Evolutionary conservation across 1,284 basidiomycete genomes (phyloP).

Genomic region (Tremellales sp.): DNA sequence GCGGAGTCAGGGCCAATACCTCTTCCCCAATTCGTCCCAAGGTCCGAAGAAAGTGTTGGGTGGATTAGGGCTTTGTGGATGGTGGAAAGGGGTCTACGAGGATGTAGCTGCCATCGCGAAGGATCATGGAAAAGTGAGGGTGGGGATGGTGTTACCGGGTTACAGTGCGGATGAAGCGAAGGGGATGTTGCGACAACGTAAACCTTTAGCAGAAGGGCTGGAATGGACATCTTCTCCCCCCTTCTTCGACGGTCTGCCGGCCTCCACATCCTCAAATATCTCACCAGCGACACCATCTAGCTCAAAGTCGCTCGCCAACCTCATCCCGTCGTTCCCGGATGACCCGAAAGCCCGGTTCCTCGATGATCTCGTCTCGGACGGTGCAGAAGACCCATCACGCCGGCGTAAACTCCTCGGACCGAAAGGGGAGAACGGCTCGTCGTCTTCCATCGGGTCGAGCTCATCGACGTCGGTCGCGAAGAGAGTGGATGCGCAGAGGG

Average conservation of each 20-base stretch:
- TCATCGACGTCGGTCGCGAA: constrained; percentile 2
- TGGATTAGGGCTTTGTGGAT: constrained; percentile 77
- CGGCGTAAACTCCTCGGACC: constrained; percentile 37
- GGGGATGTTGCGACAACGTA: constrained; percentile 55
- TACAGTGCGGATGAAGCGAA: constrained; percentile 65
- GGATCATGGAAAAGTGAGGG: constrained; percentile 4
- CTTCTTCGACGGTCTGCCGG: constrained; percentile 13
- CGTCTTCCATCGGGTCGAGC: constrained; percentile 1
- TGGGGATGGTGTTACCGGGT: constrained; percentile 66
- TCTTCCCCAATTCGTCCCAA: constrained; percentile 87
- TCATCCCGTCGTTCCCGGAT: constrained; percentile 83
- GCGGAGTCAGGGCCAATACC: constrained; percentile 81
- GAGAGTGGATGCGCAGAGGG: constrained; percentile 12
- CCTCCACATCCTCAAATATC: background rate
- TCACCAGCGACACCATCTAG: background rate
- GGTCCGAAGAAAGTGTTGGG: constrained; percentile 69
- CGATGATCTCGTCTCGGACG: constrained; percentile 65
- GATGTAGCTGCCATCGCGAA: constrained; percentile 54
- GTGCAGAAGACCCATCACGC: constrained; percentile 54
- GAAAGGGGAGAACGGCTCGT: background rate
- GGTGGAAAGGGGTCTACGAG: constrained; percentile 80
- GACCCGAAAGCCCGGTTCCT: constrained; percentile 90
- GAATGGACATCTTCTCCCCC: constrained; percentile 38
- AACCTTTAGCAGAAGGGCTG: constrained; percentile 30
- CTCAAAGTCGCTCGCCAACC: constrained; percentile 56